These are phyloP conservation scores for Scheffersomyces ergatensis DNA, from an alignment of 805 yeast genomes.

Conservation along the genomic window DNA sequence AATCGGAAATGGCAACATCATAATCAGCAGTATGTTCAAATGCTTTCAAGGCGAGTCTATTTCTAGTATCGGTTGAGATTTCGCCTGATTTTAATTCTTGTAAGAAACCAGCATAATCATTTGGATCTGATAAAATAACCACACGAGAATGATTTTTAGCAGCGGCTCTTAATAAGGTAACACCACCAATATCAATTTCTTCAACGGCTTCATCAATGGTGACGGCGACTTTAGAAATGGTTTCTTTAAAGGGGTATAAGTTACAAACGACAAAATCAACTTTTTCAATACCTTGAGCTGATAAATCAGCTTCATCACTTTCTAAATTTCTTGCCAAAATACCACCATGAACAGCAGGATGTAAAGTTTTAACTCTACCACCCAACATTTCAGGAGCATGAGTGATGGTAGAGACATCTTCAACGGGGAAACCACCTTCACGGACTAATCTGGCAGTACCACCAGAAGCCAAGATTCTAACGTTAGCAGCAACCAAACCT, in stretches of 20 bases:
- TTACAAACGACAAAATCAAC: constrained; percentile 97
- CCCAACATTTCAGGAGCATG: constrained; percentile 99
- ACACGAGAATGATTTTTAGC: constrained; percentile 98
- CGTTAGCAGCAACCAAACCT: constrained; percentile 85
- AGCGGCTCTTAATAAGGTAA: constrained; percentile 94
- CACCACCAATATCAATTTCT: constrained; percentile 97
- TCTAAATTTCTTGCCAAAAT: constrained; percentile 92
- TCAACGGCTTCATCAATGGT: constrained; percentile 97
- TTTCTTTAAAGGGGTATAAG: constrained; percentile 97
- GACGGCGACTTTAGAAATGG: constrained; percentile 91
- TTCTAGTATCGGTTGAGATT: constrained; percentile 69
- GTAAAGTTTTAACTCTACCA: constrained; percentile 96
- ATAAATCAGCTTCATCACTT: constrained; percentile 84
- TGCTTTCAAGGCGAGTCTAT: constrained; percentile 89
- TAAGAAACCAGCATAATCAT: constrained; percentile 84
- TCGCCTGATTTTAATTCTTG: constrained; percentile 76
- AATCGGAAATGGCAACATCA: constrained; percentile 93
- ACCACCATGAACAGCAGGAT: constrained; percentile 98
- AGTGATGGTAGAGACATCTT: constrained; percentile 90
- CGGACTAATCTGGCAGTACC: constrained; percentile 94
- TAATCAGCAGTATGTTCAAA: constrained; percentile 98
- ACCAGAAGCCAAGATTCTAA: constrained; percentile 93
- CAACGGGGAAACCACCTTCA: constrained; percentile 98
- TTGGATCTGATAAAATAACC: constrained; percentile 91
- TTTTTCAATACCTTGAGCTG: constrained; percentile 87